Percentiles rank a stretch among this genome's conserved stretches.
phyloP scores from a whole-genome alignment of 768 basidiomycete genomes.

The Russula olivacea region DNA sequence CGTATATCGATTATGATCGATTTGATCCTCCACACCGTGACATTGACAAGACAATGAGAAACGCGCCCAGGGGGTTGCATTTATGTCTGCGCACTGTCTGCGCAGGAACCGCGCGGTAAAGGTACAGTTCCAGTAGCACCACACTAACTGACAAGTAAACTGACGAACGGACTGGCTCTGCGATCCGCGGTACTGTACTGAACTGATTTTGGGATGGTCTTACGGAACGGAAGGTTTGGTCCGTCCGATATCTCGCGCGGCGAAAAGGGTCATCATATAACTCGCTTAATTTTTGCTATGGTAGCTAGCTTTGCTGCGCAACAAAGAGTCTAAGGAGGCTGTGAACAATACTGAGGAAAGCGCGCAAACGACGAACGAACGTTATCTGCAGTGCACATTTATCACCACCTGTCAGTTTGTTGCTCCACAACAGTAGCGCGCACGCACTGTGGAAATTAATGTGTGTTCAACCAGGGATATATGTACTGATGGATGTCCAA shows the following conservation, averaged over 20 bases:
- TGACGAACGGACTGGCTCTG: not conserved
- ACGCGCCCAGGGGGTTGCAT: not conserved
- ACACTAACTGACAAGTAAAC: not conserved
- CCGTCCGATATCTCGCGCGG: no score
- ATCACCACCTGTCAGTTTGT: not conserved
- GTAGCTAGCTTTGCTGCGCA: no score
- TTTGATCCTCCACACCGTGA: not conserved
- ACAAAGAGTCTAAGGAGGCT: no score
- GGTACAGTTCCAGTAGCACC: no score
- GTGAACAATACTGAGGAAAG: not conserved
- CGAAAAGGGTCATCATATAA: no score
- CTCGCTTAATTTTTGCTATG: no score
- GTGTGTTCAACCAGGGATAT: conserved; percentile 4
- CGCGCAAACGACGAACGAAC: not conserved
- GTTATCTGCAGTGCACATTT: not conserved
- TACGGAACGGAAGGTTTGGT: no score
- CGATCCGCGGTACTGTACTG: no score
- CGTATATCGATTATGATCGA: not conserved
- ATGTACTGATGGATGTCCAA: not conserved
- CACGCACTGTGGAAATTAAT: conserved; percentile 12
- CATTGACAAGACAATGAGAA: no score
- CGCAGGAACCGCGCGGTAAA: not conserved
- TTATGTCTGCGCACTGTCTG: not conserved
- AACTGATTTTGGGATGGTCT: no score
- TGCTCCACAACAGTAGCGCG: not conserved